phyloP scores from a whole-genome alignment of 2,329 filamentous ascomycete genomes.

The Tolypocladium amazonense region DNA sequence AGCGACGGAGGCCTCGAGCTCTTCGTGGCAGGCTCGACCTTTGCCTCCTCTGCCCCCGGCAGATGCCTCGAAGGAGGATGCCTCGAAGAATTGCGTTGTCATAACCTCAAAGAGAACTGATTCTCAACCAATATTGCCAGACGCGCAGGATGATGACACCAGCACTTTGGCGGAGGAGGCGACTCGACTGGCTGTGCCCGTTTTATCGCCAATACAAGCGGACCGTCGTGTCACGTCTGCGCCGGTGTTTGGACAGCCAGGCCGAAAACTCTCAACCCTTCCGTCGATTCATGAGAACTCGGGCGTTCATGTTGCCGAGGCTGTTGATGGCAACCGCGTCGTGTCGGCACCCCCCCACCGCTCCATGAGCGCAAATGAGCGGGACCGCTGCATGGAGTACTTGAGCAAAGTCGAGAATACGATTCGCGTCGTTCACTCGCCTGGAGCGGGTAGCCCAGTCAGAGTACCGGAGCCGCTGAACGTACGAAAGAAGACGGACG shows the following conservation, averaged over 20 bases:
- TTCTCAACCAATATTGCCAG: slow-evolving; percentile 13
- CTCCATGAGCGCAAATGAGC: slow-evolving; percentile 18
- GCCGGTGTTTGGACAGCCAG: slow-evolving; percentile 32
- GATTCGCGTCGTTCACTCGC: slow-evolving; percentile 44
- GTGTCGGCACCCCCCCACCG: slow-evolving; percentile 34
- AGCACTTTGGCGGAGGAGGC: slow-evolving; percentile 13
- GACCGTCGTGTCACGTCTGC: slow-evolving; percentile 41
- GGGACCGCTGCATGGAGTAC: slow-evolving; percentile 29
- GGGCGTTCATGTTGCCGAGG: slow-evolving; percentile 5
- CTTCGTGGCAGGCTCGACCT: slow-evolving; percentile 37
- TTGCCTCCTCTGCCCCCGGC: slow-evolving; percentile 37
- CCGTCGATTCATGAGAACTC: slow-evolving; percentile 39
- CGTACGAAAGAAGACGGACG: slow-evolving; percentile 27
- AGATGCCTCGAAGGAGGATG: slow-evolving; percentile 12
- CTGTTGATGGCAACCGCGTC: slow-evolving; percentile 28
- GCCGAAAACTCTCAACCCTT: slow-evolving; percentile 26
- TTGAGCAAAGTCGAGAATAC: slow-evolving; percentile 37
- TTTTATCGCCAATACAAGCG: slow-evolving; percentile 19
- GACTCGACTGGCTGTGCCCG: slow-evolving; percentile 17
- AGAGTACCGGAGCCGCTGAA: slow-evolving; percentile 28
- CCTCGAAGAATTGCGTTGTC: slow-evolving; percentile 8
- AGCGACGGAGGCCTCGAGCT: slow-evolving; percentile 16
- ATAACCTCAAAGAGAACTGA: slow-evolving; percentile 7
- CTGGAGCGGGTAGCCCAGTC: slow-evolving; percentile 25
- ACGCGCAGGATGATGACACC: slow-evolving; percentile 11